These are phyloP conservation scores for Boletus pseudopeckii DNA, from an alignment of 768 basidiomycete genomes.

Conservation along the genomic window DNA sequence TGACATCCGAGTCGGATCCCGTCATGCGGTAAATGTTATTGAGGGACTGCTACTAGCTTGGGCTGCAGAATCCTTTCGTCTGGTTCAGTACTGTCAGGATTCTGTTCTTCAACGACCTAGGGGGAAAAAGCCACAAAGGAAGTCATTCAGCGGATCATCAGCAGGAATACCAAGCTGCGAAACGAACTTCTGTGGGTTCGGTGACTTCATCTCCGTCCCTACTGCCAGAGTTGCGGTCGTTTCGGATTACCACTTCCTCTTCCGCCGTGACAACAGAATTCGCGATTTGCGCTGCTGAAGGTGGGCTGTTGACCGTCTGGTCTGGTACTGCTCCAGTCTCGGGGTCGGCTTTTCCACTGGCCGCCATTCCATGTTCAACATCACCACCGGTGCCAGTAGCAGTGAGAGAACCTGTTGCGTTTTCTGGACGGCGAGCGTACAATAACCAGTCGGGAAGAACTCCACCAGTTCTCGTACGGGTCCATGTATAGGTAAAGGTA, in stretches of 20 bases:
- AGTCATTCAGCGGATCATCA: constrained; percentile 16
- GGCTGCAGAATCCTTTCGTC: neutral
- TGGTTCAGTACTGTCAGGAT: neutral
- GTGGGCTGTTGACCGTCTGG: neutral
- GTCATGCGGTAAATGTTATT: constrained; percentile 33
- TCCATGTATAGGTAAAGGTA: constrained; percentile 44
- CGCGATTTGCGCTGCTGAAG: neutral
- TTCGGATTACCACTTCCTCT: neutral
- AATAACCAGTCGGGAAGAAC: constrained; percentile 46
- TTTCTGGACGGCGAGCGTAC: constrained; percentile 28
- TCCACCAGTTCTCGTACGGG: constrained; percentile 30
- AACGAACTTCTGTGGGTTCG: constrained; percentile 21
- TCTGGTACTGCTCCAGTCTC: neutral
- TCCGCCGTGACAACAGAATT: neutral
- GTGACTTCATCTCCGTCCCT: neutral
- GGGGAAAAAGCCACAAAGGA: neutral
- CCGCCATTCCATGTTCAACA: constrained; percentile 20
- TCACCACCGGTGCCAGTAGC: constrained; percentile 2
- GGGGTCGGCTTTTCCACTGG: neutral
- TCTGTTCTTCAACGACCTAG: constrained; percentile 8
- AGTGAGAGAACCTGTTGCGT: neutral
- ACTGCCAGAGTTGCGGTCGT: neutral
- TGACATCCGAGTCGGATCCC: neutral
- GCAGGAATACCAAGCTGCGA: neutral
- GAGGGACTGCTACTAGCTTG: constrained; percentile 35